phyloP scores from a whole-genome alignment of 2,329 filamentous ascomycete genomes.

The Diaporthe citriasiana region DNA sequence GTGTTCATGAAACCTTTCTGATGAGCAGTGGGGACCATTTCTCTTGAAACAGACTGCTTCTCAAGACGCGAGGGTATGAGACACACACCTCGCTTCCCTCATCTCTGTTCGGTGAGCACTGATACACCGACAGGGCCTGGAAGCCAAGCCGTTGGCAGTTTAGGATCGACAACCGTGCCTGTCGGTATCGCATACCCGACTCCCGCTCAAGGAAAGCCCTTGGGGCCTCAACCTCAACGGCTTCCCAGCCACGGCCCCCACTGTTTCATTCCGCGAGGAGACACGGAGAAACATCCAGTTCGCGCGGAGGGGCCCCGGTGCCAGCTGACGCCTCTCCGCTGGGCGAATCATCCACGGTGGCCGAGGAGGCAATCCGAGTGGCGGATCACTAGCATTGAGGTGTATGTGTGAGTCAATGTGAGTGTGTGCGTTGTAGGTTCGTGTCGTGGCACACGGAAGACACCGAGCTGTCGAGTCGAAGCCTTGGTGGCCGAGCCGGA shows the following conservation, averaged over 20 bases:
- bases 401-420: not conserved
- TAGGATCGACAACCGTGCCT: constrained; percentile 32
- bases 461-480: constrained; percentile 1
- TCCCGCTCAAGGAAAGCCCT: constrained; percentile 13
- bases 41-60: constrained; percentile 31
- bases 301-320: constrained; percentile 3
- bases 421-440: not conserved
- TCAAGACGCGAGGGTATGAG: constrained; percentile 24
- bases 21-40: constrained; percentile 13
- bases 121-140: constrained; percentile 22
- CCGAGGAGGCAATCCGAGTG: constrained; percentile 31
- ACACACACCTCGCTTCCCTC: constrained; percentile 24
- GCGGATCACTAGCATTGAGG: not conserved
- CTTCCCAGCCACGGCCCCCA: constrained; percentile 21
- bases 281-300: constrained; percentile 1
- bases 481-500: not conserved
- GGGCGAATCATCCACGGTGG: constrained; percentile 14
- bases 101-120: constrained; percentile 16
- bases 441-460: constrained; percentile 22
- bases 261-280: constrained; percentile 9
- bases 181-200: constrained; percentile 31
- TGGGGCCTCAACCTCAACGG: constrained; percentile 20
- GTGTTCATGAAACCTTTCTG: constrained; percentile 21
- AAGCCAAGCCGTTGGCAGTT: constrained; percentile 33
- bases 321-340: constrained; percentile 17